Base-by-base conservation (phyloP, 2,329 filamentous ascomycete species). In the Chrysoporthe austroafricana region DNA sequence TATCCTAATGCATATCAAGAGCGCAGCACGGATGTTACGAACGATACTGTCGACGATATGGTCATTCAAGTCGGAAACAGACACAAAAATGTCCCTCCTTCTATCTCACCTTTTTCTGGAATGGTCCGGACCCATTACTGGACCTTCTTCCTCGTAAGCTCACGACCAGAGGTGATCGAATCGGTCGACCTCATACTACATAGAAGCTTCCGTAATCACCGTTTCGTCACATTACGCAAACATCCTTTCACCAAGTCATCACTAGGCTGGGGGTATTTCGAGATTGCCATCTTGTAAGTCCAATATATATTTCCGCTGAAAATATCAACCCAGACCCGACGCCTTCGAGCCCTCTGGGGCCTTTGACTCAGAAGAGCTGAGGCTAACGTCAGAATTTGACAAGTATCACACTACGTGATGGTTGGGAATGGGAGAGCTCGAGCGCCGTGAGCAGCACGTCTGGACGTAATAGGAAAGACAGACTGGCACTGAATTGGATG, bases 141-240 rank as follows among this genome's bases (percentile, higher is more conserved):
- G 64, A 62, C 18, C 2, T 66, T 66, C 8, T 66, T 66, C 8
- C 36, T 66, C 18, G 32, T 52, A 42, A 46, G 46, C 42, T 62
- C 64, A 13, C 59, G 26, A 6, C 43, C 58, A 9, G 48, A 62
- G 14, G 1, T 66, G 18, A 66, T 66, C 18, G 58, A 66, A 7
- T 66, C 64, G 16, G 64, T 66, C 50, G 64, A 66, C n/a, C 32
- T 66, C 16, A 62, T 66, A 2, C 21, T 66, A 18, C 64, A 66
- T 32, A 59, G 62, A 21, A 63, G 32, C 14, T 66, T 57, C n/a
- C 39, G 13, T 1, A 42, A 62, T 34, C 48, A 16, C n/a, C 64
- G 64, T 8, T 62, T 66, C 43, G 50, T 66, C 42, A 66, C 64
- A 43, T 32, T 66, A 9, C 50, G 64, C 6, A 21, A 63, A 14